A percentile compares a stretch with the other conserved stretches of the same genome.
Evolutionary conservation across 164 flowering plant genomes (phyloP).

Genomic region (Saururus chinensis): DNA sequence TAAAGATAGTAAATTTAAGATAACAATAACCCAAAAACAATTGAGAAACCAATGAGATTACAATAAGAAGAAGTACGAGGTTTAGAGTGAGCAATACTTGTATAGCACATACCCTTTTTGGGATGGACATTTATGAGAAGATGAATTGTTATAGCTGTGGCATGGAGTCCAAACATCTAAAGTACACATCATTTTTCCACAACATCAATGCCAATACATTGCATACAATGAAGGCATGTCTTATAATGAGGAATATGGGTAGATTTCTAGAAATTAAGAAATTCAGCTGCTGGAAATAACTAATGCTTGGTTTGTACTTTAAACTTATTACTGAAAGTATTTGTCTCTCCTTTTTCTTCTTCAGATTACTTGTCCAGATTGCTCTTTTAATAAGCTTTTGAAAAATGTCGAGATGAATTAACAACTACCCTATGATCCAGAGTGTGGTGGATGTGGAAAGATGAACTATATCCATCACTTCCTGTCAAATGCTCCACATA

Average conservation of each 20-base stretch:
- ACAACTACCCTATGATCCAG: conserved; percentile 85
- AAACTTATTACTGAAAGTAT: too few relatives aligned
- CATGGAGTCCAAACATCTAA: conserved; percentile 71
- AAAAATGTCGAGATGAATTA: conserved; percentile 98
- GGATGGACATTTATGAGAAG: conserved; percentile 79
- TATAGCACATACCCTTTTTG: too few relatives aligned
- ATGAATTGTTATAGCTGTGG: conserved; percentile 81
- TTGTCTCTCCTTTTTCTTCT: too few relatives aligned
- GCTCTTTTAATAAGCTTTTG: too few relatives aligned
- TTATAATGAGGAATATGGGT: background rate
- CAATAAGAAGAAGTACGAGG: too few relatives aligned
- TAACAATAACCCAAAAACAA: too few relatives aligned
- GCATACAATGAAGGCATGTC: conserved; percentile 77
- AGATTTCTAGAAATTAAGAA: background rate
- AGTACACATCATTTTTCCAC: conserved; percentile 89
- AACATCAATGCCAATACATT: conserved; percentile 91
- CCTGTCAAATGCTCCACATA: conserved; percentile 72
- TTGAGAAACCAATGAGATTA: too few relatives aligned
- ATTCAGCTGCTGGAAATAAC: conserved; percentile 12
- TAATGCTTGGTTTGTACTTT: too few relatives aligned
- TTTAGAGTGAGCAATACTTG: too few relatives aligned
- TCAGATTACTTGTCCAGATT: too few relatives aligned
- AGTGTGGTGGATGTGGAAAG: conserved; percentile 81
- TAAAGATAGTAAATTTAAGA: too few relatives aligned
- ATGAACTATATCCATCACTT: conserved; percentile 76